These are phyloP conservation scores for Claviceps humidiphila DNA, from an alignment of 2,329 filamentous ascomycete genomes.

Conservation along the genomic window DNA sequence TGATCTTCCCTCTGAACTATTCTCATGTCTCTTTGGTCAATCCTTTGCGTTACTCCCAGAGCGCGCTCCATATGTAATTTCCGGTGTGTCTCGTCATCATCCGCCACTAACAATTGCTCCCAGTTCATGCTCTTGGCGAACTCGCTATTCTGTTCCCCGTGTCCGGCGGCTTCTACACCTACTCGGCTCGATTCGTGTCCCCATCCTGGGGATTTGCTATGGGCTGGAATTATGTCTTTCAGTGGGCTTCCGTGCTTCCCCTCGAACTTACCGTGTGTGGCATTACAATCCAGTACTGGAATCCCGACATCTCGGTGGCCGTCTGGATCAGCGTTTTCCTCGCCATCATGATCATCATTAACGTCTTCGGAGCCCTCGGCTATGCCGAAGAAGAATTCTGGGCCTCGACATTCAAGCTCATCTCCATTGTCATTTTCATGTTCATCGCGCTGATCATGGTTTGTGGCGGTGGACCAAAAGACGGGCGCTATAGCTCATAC, in stretches of 20 bases:
- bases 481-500: conserved; percentile 30
- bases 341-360: conserved; percentile 30
- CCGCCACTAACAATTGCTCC: neutral
- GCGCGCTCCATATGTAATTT: too few species aligned
- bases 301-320: conserved; percentile 26
- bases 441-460: conserved; percentile 46
- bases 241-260: conserved; percentile 34
- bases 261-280: conserved; percentile 36
- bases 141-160: conserved; percentile 45
- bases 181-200: conserved; percentile 45
- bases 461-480: conserved; percentile 44
- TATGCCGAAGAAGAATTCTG: conserved; percentile 41
- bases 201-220: conserved; percentile 43
- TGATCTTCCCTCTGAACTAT: neutral
- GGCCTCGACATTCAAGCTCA: conserved; percentile 38
- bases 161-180: conserved; percentile 46
- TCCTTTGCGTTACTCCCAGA: too few species aligned
- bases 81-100: neutral
- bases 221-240: conserved; percentile 36
- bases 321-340: conserved; percentile 40
- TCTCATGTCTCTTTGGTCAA: neutral
- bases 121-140: conserved; percentile 44
- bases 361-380: conserved; percentile 37
- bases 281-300: conserved; percentile 40
- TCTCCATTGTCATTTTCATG: conserved; percentile 43